Percentiles rank a stretch among this genome's conserved stretches.
phyloP scores from a whole-genome alignment of 176 grass and related monocot species.

The Carex myosuroides region DNA sequence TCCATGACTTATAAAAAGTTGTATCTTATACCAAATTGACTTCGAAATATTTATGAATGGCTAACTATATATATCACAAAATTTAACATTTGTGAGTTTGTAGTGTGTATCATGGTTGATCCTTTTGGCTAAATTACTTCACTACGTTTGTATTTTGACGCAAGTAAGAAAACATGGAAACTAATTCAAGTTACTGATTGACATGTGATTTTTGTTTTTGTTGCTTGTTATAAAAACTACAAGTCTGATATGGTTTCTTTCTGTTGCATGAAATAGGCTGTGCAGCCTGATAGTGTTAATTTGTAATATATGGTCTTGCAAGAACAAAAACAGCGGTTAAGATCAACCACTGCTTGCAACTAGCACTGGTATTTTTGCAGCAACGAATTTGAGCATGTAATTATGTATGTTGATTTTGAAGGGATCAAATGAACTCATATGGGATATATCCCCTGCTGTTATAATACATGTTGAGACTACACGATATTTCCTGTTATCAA shows the following conservation, averaged over 20 bases:
- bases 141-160: not conserved
- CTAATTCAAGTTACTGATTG: not conserved
- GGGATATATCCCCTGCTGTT: too few species aligned
- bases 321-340: not conserved
- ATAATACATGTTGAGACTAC: not conserved
- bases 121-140: not conserved
- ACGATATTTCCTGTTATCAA: conserved; percentile 60
- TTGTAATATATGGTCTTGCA: not conserved
- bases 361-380: not conserved
- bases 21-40: not conserved
- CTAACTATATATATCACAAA: not conserved
- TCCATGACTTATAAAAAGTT: not conserved
- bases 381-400: not conserved
- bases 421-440: not conserved
- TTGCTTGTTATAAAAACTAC: not conserved
- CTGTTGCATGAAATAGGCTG: not conserved
- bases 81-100: not conserved
- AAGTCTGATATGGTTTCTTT: not conserved
- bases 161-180: not conserved
- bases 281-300: not conserved
- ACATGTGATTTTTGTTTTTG: not conserved
- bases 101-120: not conserved
- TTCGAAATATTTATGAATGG: not conserved
- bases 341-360: not conserved
- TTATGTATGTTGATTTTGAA: not conserved